Evolutionary conservation across 148 eudicot genomes (phyloP).

Genomic region (Rhododendron ferrugineum): DNA sequence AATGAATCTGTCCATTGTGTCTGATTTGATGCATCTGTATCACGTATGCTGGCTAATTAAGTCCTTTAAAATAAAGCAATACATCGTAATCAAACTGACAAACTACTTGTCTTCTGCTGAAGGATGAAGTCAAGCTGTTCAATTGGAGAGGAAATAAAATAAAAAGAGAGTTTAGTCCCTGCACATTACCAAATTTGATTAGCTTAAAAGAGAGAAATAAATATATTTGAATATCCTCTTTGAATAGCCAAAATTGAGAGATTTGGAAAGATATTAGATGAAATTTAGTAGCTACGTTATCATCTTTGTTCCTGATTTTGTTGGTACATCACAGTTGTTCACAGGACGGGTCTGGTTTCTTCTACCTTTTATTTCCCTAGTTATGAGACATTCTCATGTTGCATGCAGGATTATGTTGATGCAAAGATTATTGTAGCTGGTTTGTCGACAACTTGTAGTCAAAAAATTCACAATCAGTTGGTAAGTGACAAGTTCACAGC

Average conservation of each 20-base stretch:
- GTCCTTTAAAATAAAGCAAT: background rate
- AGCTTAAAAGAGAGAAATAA: background rate
- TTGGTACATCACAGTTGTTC: background rate
- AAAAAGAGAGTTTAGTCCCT: no score
- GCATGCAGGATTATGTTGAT: conserved; percentile 72
- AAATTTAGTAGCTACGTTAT: background rate
- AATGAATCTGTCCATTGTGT: background rate
- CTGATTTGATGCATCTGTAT: background rate
- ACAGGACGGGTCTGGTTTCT: conserved; percentile 4
- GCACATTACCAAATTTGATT: background rate
- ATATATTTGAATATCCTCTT: background rate
- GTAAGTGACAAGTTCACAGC: conserved; percentile 30
- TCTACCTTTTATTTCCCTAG: background rate
- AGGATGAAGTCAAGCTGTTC: background rate
- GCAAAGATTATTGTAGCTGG: conserved; percentile 85
- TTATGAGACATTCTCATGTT: conserved; percentile 14
- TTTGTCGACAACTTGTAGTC: conserved; percentile 93
- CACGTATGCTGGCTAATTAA: background rate
- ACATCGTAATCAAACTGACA: background rate
- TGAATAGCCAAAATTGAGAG: background rate
- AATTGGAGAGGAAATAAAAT: no score
- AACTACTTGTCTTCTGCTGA: background rate
- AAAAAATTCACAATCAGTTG: conserved; percentile 97
- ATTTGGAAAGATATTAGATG: background rate
- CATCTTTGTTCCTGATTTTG: background rate